A percentile compares a stretch with the other conserved stretches of the same genome.
Evolutionary conservation across 805 yeast species (phyloP).

Genomic region (Candida tallmaniae): DNA sequence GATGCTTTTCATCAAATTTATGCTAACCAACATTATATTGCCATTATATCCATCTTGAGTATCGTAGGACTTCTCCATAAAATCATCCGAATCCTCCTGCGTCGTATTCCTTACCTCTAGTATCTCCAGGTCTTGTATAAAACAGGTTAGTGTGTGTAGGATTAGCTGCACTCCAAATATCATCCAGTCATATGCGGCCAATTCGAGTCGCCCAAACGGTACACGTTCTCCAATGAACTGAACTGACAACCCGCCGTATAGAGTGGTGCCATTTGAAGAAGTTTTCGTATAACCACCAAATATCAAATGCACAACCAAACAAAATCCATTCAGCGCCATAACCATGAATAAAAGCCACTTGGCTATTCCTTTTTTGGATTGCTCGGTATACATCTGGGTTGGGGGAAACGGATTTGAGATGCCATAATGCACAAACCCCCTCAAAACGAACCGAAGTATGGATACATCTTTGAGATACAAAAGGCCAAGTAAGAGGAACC

Average conservation of each 20-base stretch:
- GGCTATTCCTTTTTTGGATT: constrained; percentile 22
- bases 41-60: constrained; percentile 39
- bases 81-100: neutral
- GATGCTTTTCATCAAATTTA: constrained; percentile 16
- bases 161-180: constrained; percentile 25
- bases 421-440: constrained; percentile 25
- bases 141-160: constrained; percentile 30
- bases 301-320: constrained; percentile 23
- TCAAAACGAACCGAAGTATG: constrained; percentile 21
- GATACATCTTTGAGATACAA: constrained; percentile 42
- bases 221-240: constrained; percentile 38
- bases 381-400: constrained; percentile 16
- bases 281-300: constrained; percentile 19
- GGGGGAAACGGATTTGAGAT: constrained; percentile 26
- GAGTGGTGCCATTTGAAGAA: constrained; percentile 14
- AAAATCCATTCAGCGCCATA: constrained; percentile 18
- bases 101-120: constrained; percentile 11
- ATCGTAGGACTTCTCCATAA: constrained; percentile 14
- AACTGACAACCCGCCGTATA: constrained; percentile 31
- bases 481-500: constrained; percentile 32
- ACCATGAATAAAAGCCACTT: constrained; percentile 23
- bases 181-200: constrained; percentile 23
- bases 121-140: constrained; percentile 26
- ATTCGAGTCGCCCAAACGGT: constrained; percentile 21
- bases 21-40: constrained; percentile 25